Base-by-base conservation (phyloP, 306 rosid species). In the Glycine tomentella region DNA sequence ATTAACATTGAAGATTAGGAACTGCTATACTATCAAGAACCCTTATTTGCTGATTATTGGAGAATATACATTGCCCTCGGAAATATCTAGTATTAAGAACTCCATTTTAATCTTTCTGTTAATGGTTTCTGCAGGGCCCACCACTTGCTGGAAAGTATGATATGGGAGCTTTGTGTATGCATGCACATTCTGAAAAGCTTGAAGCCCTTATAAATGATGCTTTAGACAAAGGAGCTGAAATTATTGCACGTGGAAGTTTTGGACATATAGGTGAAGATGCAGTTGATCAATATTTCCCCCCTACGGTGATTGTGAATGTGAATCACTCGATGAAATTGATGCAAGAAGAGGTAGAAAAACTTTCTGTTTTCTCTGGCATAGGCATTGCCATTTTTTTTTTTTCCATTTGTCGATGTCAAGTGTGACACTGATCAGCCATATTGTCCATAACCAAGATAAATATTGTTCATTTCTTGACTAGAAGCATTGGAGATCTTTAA, bases 161-260 rank as follows among this genome's bases (percentile, higher is more conserved):
- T 87, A 94, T 94, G 98, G 97, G 97, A 78, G 98, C 98, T 59
- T 84, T 96, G 75, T 96, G 99, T 87, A 80, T 94, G 87, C 97
- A 86, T 87, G 97, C 92, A 77, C 99, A 93, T 86, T 96, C 97
- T 80, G 99, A 96, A 84, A 90, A 91, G 83, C 99, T 96, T 90
- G 93, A 88, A 81, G 79, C 53, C 87, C 97, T 96, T 80, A 87
- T 96, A 58, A 85, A 84, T 80, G 99, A 96, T 77, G 99, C 98
- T 69, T 34, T 92, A 80, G 97, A 92, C 77, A 87, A 92, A 77
- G 98, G 97, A 62, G 99, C 98, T 65, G 94, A 93, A 87, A 87
- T 92, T 86, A 83, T 87, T 85, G 93, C 94, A 8, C 96, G 98
- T 66, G 98, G 99, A 86, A 90, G 87, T 86, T 84, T 89, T 61